Base-by-base conservation (phyloP, 1,139 yeast species). In the Pichia sp. region DNA sequence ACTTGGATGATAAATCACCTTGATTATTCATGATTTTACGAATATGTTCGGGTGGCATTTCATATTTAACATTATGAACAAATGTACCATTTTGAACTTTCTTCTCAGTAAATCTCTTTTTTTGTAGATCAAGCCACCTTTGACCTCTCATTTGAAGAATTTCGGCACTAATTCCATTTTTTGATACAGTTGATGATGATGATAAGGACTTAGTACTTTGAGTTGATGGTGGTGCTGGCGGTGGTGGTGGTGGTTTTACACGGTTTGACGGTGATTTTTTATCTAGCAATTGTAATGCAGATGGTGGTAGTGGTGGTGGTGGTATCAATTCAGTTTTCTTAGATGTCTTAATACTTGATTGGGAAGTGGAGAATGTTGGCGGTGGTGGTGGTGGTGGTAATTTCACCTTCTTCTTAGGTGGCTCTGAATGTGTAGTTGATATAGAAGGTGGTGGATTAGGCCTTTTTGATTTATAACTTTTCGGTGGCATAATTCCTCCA, bases 31-130 rank as follows among this genome's bases (percentile, higher is more conserved):
- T 80, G 51, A 89, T 85, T 60, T 87, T 87, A 35, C 98, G 73
- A 36, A 92, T 67, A 66, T 90, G 97, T 59, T 90, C 96, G 0
- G 96, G 95, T 0, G 97, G 97, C 92, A 90, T 83, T 53, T 86
- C 90, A 3, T 81, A 77, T 57, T 86, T 87, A 9, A 75, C 73
- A 0, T 87, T 73, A 44, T 72, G 78, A 4, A 78, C 78, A 48
- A 68, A 65, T 8, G 76, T 68, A 27, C 66, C 66, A 43, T 65
- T 58, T 48, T 64, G 66, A 42, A 60, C 57, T 37, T 65, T 61
- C 8, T 51, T 45, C 35, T 57, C 55, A n/a, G 57, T 55, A 53
- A 68, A 80, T 51, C 87, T 67, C 41, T 62, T 64, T 59, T 81
- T 83, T 55, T 85, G 95, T 2, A 74, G 45, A 46, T 72, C 76